These are phyloP conservation scores for Ustilago xerochloae DNA, from an alignment of 1,284 basidiomycete species.

Conservation along the genomic window DNA sequence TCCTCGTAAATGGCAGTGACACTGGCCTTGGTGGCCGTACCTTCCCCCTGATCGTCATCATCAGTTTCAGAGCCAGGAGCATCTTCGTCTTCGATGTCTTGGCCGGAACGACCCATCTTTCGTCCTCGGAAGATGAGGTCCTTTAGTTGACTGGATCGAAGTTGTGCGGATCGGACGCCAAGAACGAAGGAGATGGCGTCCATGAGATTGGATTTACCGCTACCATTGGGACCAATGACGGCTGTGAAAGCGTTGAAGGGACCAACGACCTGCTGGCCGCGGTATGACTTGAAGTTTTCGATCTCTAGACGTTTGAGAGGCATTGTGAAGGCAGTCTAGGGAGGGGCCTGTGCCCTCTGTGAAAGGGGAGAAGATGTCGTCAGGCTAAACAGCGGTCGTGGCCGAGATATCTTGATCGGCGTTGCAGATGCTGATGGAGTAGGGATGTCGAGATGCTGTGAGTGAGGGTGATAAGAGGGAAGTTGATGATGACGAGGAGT, in stretches of 20 bases:
- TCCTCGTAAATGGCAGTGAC: conserved; percentile 92
- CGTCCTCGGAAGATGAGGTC: conserved; percentile 95
- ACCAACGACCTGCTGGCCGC: conserved; percentile 85
- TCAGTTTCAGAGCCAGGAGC: conserved; percentile 50
- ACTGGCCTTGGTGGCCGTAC: conserved; percentile 90
- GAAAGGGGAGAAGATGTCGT: no score
- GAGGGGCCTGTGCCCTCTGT: conserved; percentile 35
- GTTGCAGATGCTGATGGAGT: background rate
- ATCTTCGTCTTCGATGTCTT: conserved; percentile 64
- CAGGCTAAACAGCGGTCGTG: no score
- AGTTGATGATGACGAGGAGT: background rate
- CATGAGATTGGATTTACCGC: conserved; percentile 99
- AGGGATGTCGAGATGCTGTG: background rate
- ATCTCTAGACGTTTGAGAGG: conserved; percentile 65
- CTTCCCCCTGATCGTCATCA: conserved; percentile 76
- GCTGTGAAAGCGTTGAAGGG: conserved; percentile 94
- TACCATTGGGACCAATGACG: conserved; percentile 95
- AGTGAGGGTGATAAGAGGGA: background rate
- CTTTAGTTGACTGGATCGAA: conserved; percentile 90
- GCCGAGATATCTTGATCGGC: background rate
- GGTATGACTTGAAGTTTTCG: conserved; percentile 73
- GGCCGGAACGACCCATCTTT: conserved; percentile 72
- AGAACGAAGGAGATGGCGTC: conserved; percentile 99
- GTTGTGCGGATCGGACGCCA: conserved; percentile 90
- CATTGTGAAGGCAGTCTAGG: conserved; percentile 45